Evolutionary conservation across 108 stramenopile genomes (phyloP).

Genomic region (Cyclotella cryptica): DNA sequence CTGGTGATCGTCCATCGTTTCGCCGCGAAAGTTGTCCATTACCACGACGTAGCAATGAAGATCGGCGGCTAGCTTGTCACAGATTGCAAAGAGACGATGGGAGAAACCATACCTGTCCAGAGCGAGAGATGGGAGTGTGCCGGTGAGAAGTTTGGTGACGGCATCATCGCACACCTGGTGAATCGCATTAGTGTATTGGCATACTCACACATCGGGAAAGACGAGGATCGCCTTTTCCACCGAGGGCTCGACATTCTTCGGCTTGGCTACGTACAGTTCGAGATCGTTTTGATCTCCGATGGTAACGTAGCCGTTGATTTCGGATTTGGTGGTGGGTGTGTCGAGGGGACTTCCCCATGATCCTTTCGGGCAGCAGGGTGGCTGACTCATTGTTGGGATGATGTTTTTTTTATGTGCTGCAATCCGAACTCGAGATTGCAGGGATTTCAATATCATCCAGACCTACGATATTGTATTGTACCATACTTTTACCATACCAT

Average conservation of each 20-base stretch:
- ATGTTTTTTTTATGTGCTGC: no score
- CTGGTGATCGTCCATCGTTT: slow-evolving; percentile 47
- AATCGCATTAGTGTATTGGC: no score
- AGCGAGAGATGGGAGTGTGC: no score
- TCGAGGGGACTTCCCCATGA: slow-evolving; percentile 32
- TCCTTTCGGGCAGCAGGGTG: slow-evolving; percentile 26
- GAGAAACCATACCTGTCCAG: slow-evolving; percentile 34
- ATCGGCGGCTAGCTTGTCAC: slow-evolving; percentile 39
- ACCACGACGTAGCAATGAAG: slow-evolving; percentile 28
- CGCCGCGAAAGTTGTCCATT: slow-evolving; percentile 47
- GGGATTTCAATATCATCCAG: no score
- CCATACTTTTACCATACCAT: no score
- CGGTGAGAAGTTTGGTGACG: no score
- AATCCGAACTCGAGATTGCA: no score
- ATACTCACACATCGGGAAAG: slow-evolving; percentile 39
- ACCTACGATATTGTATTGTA: no score
- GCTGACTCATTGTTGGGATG: not conserved
- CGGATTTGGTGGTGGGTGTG: not conserved
- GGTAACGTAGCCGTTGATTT: not conserved
- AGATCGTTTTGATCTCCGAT: slow-evolving; percentile 10
- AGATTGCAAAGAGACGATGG: slow-evolving; percentile 39
- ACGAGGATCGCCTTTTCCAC: slow-evolving; percentile 23
- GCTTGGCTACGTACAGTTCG: slow-evolving; percentile 17
- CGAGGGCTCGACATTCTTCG: not conserved
- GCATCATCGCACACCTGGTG: no score